These are phyloP conservation scores for Dacryopinax primogenitus DNA, from an alignment of 768 basidiomycete genomes.

Conservation along the genomic window DNA sequence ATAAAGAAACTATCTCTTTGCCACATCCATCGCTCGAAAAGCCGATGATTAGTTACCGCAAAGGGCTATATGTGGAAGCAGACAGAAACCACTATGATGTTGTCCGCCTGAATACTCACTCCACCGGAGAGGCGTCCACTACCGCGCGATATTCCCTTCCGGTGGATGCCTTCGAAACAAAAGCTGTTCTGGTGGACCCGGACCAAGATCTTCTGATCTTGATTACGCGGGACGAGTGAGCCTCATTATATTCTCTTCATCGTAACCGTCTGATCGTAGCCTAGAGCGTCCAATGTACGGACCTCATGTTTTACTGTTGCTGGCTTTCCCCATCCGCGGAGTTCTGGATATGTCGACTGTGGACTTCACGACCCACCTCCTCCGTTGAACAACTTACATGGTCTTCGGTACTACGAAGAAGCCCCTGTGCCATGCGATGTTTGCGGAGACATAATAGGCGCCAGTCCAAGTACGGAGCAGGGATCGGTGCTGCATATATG, in stretches of 20 bases:
- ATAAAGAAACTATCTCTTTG: neutral
- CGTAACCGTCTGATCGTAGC: neutral
- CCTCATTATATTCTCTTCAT: neutral
- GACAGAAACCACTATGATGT: neutral
- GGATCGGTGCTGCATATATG: neutral
- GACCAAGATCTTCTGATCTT: neutral
- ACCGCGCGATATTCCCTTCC: neutral
- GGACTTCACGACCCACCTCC: neutral
- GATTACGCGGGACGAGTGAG: neutral
- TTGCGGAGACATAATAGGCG: neutral
- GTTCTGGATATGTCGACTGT: neutral
- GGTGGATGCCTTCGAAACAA: neutral
- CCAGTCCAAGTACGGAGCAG: neutral
- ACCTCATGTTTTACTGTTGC: neutral
- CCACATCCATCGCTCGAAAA: neutral
- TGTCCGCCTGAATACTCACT: neutral
- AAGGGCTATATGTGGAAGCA: conserved; percentile 2
- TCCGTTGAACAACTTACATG: neutral
- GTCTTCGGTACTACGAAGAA: conserved; percentile 1
- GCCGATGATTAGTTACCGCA: neutral
- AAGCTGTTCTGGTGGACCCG: neutral
- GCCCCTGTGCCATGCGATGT: conserved; percentile 4
- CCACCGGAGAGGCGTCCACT: neutral
- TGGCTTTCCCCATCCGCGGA: neutral
- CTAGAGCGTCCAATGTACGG: neutral